Percentiles rank a stretch among this genome's conserved stretches.
phyloP scores from a whole-genome alignment of 257 asterid species.

The Echium plantagineum region DNA sequence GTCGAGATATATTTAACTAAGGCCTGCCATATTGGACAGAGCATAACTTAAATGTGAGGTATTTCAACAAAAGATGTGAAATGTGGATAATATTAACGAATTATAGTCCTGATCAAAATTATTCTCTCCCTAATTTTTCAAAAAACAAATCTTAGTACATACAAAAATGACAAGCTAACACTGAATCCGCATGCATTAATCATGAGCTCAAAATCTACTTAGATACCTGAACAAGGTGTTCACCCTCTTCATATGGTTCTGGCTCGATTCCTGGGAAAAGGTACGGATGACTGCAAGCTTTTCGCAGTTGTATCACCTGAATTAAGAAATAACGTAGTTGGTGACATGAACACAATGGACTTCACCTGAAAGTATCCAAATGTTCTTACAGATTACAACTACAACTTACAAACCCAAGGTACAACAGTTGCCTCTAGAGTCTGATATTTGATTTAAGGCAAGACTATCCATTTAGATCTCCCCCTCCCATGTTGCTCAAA shows the following conservation, averaged over 20 bases:
- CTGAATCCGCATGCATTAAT: too few species aligned
- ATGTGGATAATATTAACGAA: not conserved
- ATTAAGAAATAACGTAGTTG: constrained; percentile 12
- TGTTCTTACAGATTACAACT: not conserved
- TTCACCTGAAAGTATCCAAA: not conserved
- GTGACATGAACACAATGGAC: not conserved
- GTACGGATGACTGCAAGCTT: constrained; percentile 97
- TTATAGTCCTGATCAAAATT: not conserved
- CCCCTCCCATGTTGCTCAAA: not conserved
- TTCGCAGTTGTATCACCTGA: constrained; percentile 91
- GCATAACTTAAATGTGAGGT: too few species aligned
- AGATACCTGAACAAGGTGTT: constrained; percentile 83
- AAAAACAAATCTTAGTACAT: too few species aligned
- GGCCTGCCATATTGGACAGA: not conserved
- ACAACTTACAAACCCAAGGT: not conserved
- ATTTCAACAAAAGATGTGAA: too few species aligned
- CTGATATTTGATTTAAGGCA: too few species aligned
- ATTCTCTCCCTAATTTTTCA: not conserved
- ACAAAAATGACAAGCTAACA: not conserved
- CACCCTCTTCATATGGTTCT: constrained; percentile 96
- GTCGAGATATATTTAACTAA: constrained; percentile 1
- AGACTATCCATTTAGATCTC: not conserved
- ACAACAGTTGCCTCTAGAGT: too few species aligned
- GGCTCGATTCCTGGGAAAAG: constrained; percentile 98
- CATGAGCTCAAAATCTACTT: not conserved